Percentiles rank a stretch among this genome's conserved stretches.
phyloP scores from a whole-genome alignment of 495 filamentous ascomycete species.

The Daldinia grandis region DNA sequence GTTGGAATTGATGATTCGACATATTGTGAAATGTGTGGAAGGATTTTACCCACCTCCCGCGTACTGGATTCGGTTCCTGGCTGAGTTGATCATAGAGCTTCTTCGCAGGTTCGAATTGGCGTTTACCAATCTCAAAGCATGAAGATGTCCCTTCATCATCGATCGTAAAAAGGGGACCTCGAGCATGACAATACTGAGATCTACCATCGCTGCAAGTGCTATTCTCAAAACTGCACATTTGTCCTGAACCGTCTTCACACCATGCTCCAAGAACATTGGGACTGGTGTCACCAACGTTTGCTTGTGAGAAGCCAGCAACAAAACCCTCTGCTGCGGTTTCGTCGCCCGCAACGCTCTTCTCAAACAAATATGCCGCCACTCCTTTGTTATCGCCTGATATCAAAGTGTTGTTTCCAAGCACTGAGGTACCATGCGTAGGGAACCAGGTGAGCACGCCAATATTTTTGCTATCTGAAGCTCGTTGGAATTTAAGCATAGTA shows the following conservation, averaged over 20 bases:
- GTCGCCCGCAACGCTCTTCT: constrained; percentile 68
- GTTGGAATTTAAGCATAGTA: constrained; percentile 82
- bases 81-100: constrained; percentile 67
- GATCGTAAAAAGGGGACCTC: constrained; percentile 80
- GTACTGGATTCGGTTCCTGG: constrained; percentile 56
- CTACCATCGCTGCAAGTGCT: constrained; percentile 78
- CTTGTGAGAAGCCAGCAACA: constrained; percentile 93
- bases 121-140: constrained; percentile 79
- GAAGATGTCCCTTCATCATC: constrained; percentile 78
- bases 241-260: constrained; percentile 79
- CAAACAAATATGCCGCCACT: constrained; percentile 86
- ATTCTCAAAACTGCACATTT: constrained; percentile 75
- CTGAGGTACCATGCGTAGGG: constrained; percentile 89
- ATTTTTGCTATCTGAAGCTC: constrained; percentile 73
- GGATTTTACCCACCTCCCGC: constrained; percentile 70
- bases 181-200: constrained; percentile 81
- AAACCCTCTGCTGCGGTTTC: constrained; percentile 69
- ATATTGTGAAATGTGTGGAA: constrained; percentile 82
- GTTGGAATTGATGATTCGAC: constrained; percentile 73
- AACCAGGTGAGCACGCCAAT: constrained; percentile 91
- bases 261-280: constrained; percentile 88
- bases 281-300: constrained; percentile 91
- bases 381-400: constrained; percentile 97
- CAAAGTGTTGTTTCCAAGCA: constrained; percentile 92
- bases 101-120: constrained; percentile 75